Evolutionary conservation across 2,329 filamentous ascomycete species (phyloP).

Genomic region (Pseudogymnoascus sp.): DNA sequence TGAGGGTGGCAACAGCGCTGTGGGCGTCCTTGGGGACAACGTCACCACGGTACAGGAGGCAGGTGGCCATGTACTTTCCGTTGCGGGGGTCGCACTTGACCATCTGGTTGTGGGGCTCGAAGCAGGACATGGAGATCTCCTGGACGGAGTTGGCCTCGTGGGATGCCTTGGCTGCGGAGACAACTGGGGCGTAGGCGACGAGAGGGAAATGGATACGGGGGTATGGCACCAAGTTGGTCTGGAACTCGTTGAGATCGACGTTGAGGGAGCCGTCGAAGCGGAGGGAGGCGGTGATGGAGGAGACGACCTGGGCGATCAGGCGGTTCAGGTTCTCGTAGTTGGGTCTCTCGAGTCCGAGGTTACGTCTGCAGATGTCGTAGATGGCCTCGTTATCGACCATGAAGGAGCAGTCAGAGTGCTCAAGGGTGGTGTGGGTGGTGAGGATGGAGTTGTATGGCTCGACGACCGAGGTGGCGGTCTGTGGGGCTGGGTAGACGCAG

Average conservation of each 20-base stretch:
- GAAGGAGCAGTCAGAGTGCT: conserved; percentile 99
- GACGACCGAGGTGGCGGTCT: conserved; percentile 93
- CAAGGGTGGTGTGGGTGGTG: conserved; percentile 96
- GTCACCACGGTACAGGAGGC: conserved; percentile 94
- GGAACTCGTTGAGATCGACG: conserved; percentile 99
- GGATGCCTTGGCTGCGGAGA: conserved; percentile 89
- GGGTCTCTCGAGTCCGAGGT: conserved; percentile 92
- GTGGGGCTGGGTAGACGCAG: conserved; percentile 96
- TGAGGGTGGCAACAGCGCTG: conserved; percentile 84
- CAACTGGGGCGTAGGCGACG: conserved; percentile 88
- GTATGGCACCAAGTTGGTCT: conserved; percentile 98
- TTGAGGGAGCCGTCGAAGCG: conserved; percentile 98
- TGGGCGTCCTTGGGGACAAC: conserved; percentile 96
- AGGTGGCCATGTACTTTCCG: conserved; percentile 99
- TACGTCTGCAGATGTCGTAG: conserved; percentile 98
- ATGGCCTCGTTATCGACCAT: conserved; percentile 99
- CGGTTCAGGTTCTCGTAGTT: conserved; percentile 99
- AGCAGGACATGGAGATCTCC: conserved; percentile 98
- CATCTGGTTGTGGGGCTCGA: conserved; percentile 99
- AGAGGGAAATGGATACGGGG: conserved; percentile 99
- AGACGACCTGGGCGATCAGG: conserved; percentile 96
- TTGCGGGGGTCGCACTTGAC: conserved; percentile 98
- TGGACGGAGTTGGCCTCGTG: conserved; percentile 97
- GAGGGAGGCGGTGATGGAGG: conserved; percentile 95
- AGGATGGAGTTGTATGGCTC: conserved; percentile 99